Conservation (phyloP, 2,329 filamentous ascomycete genomes). For the Chaetothyriales sp. region DNA sequence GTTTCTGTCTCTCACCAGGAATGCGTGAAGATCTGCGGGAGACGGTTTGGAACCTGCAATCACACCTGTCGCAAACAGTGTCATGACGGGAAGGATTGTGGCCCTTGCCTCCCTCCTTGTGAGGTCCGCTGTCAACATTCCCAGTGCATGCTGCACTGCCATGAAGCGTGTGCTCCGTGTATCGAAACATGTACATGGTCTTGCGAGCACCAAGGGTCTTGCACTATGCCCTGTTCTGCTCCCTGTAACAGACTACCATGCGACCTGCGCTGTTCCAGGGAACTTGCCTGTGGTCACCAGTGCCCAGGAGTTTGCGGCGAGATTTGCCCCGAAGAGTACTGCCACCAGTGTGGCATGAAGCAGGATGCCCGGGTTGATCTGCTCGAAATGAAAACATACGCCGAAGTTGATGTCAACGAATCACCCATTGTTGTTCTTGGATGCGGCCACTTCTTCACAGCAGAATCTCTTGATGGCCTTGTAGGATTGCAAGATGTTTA, state of each 20-base stretch:
- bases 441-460: constrained; percentile 50
- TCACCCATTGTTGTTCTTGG: constrained; percentile 46
- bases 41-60: constrained; percentile 38
- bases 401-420: constrained; percentile 42
- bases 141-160: constrained; percentile 8
- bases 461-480: constrained; percentile 48
- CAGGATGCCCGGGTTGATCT: constrained; percentile 43
- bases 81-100: constrained; percentile 29
- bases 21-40: constrained; percentile 37
- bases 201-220: too few relatives aligned
- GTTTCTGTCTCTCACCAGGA: too few relatives aligned
- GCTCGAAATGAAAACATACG: constrained; percentile 39
- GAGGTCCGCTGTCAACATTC: constrained; percentile 5
- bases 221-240: constrained; percentile 46
- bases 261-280: constrained; percentile 44
- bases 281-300: too few relatives aligned
- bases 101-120: constrained; percentile 16
- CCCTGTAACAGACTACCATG: constrained; percentile 56
- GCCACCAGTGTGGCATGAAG: constrained; percentile 33
- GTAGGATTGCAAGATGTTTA: too few relatives aligned
- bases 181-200: too few relatives aligned
- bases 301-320: too few relatives aligned
- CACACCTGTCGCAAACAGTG: constrained; percentile 41
- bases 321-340: constrained; percentile 40
- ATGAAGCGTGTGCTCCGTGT: constrained; percentile 35